Evolutionary conservation across 768 basidiomycete species (phyloP).

Genomic region (Termitomyces sp.): DNA sequence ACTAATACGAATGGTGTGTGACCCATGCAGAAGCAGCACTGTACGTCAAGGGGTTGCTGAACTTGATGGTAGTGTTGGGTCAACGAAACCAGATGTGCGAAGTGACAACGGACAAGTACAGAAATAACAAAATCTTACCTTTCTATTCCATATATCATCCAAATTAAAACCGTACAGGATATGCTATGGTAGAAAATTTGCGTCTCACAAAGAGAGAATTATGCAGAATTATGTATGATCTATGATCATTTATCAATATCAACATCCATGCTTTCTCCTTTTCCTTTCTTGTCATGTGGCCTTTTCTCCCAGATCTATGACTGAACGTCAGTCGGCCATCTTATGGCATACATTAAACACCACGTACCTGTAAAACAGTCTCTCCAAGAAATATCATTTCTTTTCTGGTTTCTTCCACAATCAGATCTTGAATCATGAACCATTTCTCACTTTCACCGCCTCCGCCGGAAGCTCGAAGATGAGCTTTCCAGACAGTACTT

Average conservation of each 20-base stretch:
- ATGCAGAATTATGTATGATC: background rate
- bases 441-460: conserved; percentile 87
- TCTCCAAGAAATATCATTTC: conserved; percentile 99
- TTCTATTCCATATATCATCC: background rate
- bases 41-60: background rate
- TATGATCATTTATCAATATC: conserved; percentile 18
- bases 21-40: conserved; percentile 5
- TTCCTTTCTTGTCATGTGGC: conserved; percentile 21
- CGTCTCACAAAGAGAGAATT: background rate
- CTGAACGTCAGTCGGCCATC: conserved; percentile 11
- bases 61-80: background rate
- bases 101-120: background rate
- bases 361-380: conserved; percentile 83
- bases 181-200: background rate
- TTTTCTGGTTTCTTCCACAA: conserved; percentile 93
- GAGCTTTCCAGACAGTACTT: conserved; percentile 90
- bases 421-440: conserved; percentile 95
- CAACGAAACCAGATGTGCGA: background rate
- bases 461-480: conserved; percentile 71
- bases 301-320: conserved; percentile 64
- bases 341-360: conserved; percentile 2
- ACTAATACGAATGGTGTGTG: conserved; percentile 2
- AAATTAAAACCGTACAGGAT: background rate
- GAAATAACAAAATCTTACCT: background rate
- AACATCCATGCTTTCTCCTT: conserved; percentile 27